Evolutionary conservation across 805 yeast species (phyloP), one percentile per base, ranked within the genome.

Genomic region (Pichia californica): DNA sequence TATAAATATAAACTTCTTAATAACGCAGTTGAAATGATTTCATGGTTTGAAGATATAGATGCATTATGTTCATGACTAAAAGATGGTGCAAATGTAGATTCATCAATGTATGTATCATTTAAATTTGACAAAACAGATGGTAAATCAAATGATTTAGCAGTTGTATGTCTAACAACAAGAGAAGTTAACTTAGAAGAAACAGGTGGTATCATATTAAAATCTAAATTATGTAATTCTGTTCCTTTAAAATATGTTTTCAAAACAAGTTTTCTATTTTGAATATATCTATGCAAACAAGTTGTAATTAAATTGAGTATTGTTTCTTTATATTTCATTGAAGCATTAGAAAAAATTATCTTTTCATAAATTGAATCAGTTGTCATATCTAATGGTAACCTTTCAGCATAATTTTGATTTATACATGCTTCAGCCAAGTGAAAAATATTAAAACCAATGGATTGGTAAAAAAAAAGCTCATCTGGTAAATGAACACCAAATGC

Each of bases 401-500:
- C 81, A 27, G 73, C 67, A 47, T 76, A 74, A 28, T 68, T 64
- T 2, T 88, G 93, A 45, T 77, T 77, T 1, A 82, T 71, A 16
- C 89, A 69, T 0, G 88, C 76, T 49, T 82, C 83, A 33, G 83
- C 71, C 20, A 86, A 60, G 45, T 78, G 79, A 6, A 81, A 64
- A 7, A 81, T 76, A 11, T 83, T 66, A 20, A 89, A 58, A 1
- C 97, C 98, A 45, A 83, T 62, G 1, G 94, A 82, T 57, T 78
- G 78, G 61, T 88, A 93, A 58, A 82, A 88, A 55, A 77, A 82
- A 33, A 83, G 71, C 63, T 89, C 98, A 42, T 87, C 84, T 2
- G 97, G 94, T 40, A 93, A 68, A 57, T 89, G 76, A 60, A 84
- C 87, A 9, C 94, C 88, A 38, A 93, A 72, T 37, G 88, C 75